These are phyloP conservation scores for Plasmodium vinckei DNA, from an alignment of 169 alveolate genomes.

Conservation along the genomic window DNA sequence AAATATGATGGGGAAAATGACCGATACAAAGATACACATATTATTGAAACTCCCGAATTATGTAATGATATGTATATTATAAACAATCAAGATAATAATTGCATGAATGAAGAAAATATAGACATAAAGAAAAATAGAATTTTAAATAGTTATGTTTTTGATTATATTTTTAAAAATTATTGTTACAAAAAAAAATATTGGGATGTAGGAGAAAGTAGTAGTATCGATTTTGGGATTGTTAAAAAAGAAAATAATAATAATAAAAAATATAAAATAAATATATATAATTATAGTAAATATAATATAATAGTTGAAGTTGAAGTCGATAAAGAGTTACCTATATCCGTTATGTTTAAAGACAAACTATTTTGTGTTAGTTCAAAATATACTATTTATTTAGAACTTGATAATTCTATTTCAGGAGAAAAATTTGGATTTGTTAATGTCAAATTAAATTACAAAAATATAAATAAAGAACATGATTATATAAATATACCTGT, in stretches of 20 bases:
- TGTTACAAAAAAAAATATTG: conserved; percentile 64
- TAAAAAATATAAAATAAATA: conserved; percentile 36
- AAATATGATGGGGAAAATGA: conserved; percentile 3
- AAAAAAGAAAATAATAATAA: conserved; percentile 14
- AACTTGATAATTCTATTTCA: conserved; percentile 3
- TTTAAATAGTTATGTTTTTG: conserved; percentile 31
- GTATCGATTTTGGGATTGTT: conserved; percentile 19
- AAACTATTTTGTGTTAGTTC: conserved; percentile 64
- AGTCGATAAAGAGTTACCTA: conserved; percentile 42
- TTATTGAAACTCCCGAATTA: conserved; percentile 13
- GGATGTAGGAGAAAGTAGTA: conserved; percentile 24
- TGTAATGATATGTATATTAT: not conserved
- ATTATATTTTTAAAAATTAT: conserved; percentile 67
- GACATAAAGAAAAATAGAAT: not conserved
- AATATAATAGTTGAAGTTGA: conserved; percentile 50
- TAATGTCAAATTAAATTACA: conserved; percentile 18
- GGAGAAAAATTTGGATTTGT: conserved; percentile 59
- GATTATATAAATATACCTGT: conserved; percentile 29
- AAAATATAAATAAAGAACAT: conserved; percentile 27
- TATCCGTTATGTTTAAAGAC: conserved; percentile 39
- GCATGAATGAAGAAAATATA: not conserved
- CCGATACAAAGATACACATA: conserved; percentile 22
- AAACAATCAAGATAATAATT: not conserved
- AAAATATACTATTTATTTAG: conserved; percentile 49
- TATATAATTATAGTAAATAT: conserved; percentile 56